Conservation (phyloP, 1,284 basidiomycete species). For the Cystobasidium sp. region DNA sequence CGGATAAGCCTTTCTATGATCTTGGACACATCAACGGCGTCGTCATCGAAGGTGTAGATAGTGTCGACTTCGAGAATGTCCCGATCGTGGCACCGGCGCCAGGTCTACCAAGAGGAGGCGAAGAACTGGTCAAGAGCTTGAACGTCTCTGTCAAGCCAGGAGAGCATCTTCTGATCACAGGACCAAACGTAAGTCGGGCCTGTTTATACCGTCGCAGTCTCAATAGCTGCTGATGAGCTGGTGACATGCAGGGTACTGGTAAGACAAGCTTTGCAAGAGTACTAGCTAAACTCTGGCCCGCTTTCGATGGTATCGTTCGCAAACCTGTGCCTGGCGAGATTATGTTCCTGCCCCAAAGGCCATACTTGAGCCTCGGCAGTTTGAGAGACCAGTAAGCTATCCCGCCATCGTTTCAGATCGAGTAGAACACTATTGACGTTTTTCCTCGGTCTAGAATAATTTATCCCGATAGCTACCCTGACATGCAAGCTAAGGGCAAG, state of each 20-base stretch:
- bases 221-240: not conserved
- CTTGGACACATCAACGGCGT: slow-evolving; percentile 60
- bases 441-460: slow-evolving; percentile 61
- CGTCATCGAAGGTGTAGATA: slow-evolving; percentile 55
- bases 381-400: slow-evolving; percentile 78
- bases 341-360: slow-evolving; percentile 88
- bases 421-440: not conserved
- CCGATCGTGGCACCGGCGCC: slow-evolving; percentile 72
- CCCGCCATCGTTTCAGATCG: slow-evolving; percentile 29
- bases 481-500: slow-evolving; percentile 69
- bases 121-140: slow-evolving; percentile 74
- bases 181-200: slow-evolving; percentile 61
- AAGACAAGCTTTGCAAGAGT: slow-evolving; percentile 93
- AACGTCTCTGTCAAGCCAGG: slow-evolving; percentile 73
- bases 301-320: slow-evolving; percentile 59
- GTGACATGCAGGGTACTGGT: slow-evolving; percentile 62
- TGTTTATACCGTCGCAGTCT: too few relatives aligned
- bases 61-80: slow-evolving; percentile 69
- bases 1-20: slow-evolving; percentile 58
- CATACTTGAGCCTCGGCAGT: slow-evolving; percentile 86
- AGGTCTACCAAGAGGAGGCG: slow-evolving; percentile 62
- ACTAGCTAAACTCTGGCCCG: slow-evolving; percentile 82
- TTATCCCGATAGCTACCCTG: slow-evolving; percentile 81
- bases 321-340: slow-evolving; percentile 63
- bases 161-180: slow-evolving; percentile 92